Evolutionary conservation across 2,329 filamentous ascomycete genomes (phyloP), one percentile per base, ranked within the genome.

Genomic region (Cadophora gregata): DNA sequence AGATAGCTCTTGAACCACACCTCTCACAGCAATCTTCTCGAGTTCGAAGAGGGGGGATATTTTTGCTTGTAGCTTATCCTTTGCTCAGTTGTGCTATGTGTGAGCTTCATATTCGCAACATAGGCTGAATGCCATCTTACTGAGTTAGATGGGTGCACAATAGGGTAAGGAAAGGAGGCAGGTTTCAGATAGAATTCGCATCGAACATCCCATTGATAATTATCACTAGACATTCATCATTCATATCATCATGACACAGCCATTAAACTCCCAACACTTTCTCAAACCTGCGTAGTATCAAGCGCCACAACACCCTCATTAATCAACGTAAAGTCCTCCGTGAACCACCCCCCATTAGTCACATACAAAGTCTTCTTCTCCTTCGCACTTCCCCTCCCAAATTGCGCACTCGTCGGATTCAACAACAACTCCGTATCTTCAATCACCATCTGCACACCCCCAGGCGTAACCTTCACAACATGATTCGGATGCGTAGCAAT

Each of bases 401-500:
- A 66, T 24, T 36, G 50, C 9, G 65, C 68, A 58, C 61, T 64
- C 29, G 69, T 70, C n/a, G 69, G 67, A 53, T 69, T 69, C 65
- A 65, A 31, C 12, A 70, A 24, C 45, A 66, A 47, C 25, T 53
- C 66, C 42, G 48, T n/a, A 59, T 70, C 67, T 29, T 29, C n/a
- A 45, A 66, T 58, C 3, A 65, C 36, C 19, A 24, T 62, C 59
- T 67, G 63, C 12, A 6, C 36, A 1, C 69, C 69, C 56, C 29
- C 33, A 2, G 42, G 24, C 7, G 19, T 51, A 12, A 71, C 66
- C 48, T 68, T 63, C 21, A 67, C 63, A 24, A 68, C 65, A 53
- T 66, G 56, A 29, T 60, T 64, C 42, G 68, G 65, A 51, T 71
- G 68, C 16, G 62, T 63, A 12, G 68, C 70, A 61, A 71, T 66